Evolutionary conservation across 257 asterid species (phyloP).

Genomic region (Striga asiatica): DNA sequence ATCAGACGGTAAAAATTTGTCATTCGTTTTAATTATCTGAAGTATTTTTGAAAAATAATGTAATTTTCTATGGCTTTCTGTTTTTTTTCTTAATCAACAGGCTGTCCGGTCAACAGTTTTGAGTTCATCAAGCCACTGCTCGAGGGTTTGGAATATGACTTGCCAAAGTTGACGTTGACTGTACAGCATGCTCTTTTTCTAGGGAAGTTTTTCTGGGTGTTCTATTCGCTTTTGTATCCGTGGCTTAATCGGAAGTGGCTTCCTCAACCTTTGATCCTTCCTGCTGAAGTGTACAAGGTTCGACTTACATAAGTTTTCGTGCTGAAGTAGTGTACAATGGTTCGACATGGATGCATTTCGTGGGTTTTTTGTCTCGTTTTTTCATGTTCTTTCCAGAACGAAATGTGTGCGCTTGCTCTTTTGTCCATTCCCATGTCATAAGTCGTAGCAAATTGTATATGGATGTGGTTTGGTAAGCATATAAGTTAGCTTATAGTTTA

Average conservation of each 20-base stretch:
- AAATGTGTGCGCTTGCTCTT: too few species aligned
- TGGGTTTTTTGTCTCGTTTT: not conserved
- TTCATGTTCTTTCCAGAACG: too few species aligned
- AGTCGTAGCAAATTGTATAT: too few species aligned
- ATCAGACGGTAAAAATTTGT: slow-evolving; percentile 62
- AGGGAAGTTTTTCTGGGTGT: slow-evolving; percentile 54
- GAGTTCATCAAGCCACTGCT: slow-evolving; percentile 70
- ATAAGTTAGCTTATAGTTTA: too few species aligned
- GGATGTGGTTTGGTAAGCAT: too few species aligned
- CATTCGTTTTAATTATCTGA: not conserved
- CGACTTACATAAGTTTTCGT: not conserved
- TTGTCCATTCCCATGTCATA: too few species aligned
- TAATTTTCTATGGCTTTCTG: not conserved
- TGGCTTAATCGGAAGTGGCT: slow-evolving; percentile 63
- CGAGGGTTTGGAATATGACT: slow-evolving; percentile 57
- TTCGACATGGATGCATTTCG: too few species aligned
- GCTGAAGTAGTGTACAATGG: too few species aligned
- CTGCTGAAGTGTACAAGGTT: slow-evolving; percentile 91
- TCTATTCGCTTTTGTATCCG: slow-evolving; percentile 65
- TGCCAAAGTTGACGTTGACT: slow-evolving; percentile 53
- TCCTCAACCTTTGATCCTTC: slow-evolving; percentile 89
- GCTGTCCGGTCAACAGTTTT: slow-evolving; percentile 83
- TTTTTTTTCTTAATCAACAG: slow-evolving; percentile 30
- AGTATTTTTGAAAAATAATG: not conserved
- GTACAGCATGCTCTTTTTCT: slow-evolving; percentile 65